Conservation (phyloP, 2,329 filamentous ascomycete genomes). For the Aspergillus alliaceus region DNA sequence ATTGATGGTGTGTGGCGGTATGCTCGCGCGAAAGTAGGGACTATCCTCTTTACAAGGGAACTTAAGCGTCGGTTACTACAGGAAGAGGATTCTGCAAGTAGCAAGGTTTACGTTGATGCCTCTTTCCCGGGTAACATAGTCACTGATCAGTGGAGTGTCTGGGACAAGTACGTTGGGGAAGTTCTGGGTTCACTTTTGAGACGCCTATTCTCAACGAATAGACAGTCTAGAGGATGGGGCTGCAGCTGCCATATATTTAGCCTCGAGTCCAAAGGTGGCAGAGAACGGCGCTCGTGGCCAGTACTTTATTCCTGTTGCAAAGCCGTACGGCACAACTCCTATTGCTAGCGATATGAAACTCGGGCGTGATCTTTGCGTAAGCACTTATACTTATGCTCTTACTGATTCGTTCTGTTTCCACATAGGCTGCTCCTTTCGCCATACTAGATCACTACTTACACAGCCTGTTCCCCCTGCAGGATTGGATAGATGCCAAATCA, state of each 20-base stretch:
- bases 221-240: conserved; percentile 29
- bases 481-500: conserved; percentile 22
- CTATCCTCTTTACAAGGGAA: conserved; percentile 33
- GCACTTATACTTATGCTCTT: background rate
- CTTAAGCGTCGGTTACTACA: conserved; percentile 24
- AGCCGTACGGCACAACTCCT: conserved; percentile 22
- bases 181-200: conserved; percentile 22
- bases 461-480: conserved; percentile 7
- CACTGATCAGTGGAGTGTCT: conserved; percentile 31
- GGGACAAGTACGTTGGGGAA: conserved; percentile 27
- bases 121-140: conserved; percentile 36
- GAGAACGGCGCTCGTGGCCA: conserved; percentile 25
- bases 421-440: background rate
- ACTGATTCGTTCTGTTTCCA: background rate
- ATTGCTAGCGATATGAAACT: conserved; percentile 31
- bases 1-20: conserved; percentile 33
- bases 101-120: conserved; percentile 30
- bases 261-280: conserved; percentile 24
- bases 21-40: conserved; percentile 33
- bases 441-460: background rate
- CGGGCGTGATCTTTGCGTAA: conserved; percentile 33
- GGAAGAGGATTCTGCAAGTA: conserved; percentile 16
- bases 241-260: conserved; percentile 31
- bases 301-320: conserved; percentile 42
- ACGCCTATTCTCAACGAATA: conserved; percentile 19